A percentile compares a stretch with the other conserved stretches of the same genome.
phyloP scores from a whole-genome alignment of 805 yeast species.

The Candida ulmi region DNA sequence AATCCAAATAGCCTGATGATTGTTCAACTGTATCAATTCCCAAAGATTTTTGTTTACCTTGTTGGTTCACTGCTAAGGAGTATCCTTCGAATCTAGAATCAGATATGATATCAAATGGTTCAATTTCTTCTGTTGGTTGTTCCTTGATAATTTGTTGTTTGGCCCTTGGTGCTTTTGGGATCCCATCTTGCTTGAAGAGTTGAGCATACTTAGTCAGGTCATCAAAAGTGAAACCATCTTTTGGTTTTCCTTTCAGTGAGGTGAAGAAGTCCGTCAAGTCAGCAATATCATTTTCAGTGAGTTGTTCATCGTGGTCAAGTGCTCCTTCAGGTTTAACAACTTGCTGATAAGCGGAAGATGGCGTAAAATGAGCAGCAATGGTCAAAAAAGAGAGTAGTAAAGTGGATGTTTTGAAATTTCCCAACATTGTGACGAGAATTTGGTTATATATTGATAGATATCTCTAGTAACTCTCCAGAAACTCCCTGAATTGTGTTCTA shows the following conservation, averaged over 20 bases:
- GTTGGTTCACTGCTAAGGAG: neutral
- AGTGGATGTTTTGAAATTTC: too few relatives aligned
- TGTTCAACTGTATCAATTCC: conserved; percentile 80
- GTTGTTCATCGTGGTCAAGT: neutral
- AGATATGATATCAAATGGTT: neutral
- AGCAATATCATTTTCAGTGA: neutral
- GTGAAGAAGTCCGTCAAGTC: neutral
- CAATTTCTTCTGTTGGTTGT: neutral
- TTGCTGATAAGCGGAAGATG: too few relatives aligned
- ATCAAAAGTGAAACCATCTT: neutral
- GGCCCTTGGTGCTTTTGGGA: neutral
- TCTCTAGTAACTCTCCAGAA: too few relatives aligned
- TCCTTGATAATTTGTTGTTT: neutral
- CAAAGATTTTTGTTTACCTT: conserved; percentile 38
- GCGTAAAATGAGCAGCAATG: too few relatives aligned
- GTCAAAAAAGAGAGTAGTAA: too few relatives aligned
- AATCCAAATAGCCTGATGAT: conserved; percentile 79
- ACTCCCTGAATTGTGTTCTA: too few relatives aligned
- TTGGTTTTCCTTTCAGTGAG: neutral
- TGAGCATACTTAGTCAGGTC: neutral
- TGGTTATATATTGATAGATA: too few relatives aligned
- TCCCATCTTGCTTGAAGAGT: neutral
- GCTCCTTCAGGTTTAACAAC: too few relatives aligned
- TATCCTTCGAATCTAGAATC: neutral
- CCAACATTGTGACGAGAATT: too few relatives aligned